These are phyloP conservation scores for Saprolegnia parasitica DNA, from an alignment of 352 stramenopile genomes.

Conservation along the genomic window DNA sequence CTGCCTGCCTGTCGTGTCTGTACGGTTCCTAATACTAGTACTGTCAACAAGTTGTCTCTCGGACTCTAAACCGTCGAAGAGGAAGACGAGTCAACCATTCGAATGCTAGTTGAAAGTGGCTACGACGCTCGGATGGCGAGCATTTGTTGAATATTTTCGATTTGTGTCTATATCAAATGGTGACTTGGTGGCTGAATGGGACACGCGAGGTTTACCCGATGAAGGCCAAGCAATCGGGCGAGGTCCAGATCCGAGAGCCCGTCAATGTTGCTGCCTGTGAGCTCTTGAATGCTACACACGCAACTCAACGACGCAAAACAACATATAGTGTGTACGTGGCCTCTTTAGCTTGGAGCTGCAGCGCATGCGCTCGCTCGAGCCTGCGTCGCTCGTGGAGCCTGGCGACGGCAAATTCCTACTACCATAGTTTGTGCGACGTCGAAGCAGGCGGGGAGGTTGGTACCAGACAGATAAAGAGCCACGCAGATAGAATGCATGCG, in stretches of 20 bases:
- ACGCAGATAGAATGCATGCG: neutral
- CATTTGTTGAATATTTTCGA: conserved; percentile 13
- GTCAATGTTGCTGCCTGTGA: neutral
- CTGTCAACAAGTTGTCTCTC: too few species aligned
- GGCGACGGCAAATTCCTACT: neutral
- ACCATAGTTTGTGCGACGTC: neutral
- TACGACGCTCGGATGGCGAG: conserved; percentile 9
- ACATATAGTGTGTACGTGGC: neutral
- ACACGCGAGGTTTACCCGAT: neutral
- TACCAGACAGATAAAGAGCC: neutral
- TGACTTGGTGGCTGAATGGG: neutral
- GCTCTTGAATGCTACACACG: conserved; percentile 1
- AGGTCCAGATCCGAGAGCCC: neutral
- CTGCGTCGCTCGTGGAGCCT: neutral
- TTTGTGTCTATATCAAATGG: neutral
- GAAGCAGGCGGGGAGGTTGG: neutral
- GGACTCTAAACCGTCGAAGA: too few species aligned
- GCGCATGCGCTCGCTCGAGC: neutral
- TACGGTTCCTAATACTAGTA: too few species aligned
- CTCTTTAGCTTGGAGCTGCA: conserved; percentile 9
- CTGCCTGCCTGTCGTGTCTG: too few species aligned
- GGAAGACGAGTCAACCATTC: too few species aligned
- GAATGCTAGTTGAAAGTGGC: neutral
- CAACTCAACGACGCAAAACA: too few species aligned
- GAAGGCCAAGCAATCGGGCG: neutral